A percentile compares a stretch with the other conserved stretches of the same genome.
Evolutionary conservation across 1,139 yeast species (phyloP).

Genomic region (Candida pseudoviswanathii): DNA sequence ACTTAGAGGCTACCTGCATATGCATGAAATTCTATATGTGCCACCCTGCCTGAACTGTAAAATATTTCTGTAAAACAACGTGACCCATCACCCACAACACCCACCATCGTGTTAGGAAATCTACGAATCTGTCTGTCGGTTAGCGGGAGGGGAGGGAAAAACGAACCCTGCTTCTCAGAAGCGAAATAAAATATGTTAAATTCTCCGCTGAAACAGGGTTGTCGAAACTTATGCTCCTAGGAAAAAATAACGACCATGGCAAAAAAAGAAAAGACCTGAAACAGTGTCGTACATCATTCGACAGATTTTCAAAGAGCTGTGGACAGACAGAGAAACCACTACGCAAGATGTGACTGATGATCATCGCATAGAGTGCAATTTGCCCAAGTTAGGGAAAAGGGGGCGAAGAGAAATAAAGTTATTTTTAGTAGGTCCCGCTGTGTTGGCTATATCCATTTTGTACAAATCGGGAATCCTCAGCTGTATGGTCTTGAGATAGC

Average conservation of each 20-base stretch:
- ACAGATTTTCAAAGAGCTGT: too few species aligned
- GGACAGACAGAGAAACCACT: too few species aligned
- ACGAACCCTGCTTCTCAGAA: too few species aligned
- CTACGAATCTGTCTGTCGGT: too few species aligned
- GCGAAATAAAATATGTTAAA: not conserved
- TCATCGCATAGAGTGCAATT: not conserved
- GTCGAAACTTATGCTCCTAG: not conserved
- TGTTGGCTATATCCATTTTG: not conserved
- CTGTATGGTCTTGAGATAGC: not conserved
- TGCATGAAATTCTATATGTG: not conserved
- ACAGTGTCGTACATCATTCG: too few species aligned
- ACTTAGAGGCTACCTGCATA: not conserved
- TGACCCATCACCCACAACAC: not conserved
- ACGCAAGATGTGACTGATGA: not conserved
- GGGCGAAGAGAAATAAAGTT: too few species aligned
- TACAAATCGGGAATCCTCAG: not conserved
- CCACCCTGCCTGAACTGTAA: not conserved
- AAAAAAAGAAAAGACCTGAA: not conserved
- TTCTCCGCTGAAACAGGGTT: not conserved
- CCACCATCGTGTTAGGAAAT: too few species aligned
- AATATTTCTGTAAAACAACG: not conserved
- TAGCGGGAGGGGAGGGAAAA: not conserved
- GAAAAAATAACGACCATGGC: not conserved
- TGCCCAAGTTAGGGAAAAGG: not conserved
- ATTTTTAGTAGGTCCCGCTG: too few species aligned